Evolutionary conservation across 768 basidiomycete genomes (phyloP).

Genomic region (Hortiboletus flavorubellus): DNA sequence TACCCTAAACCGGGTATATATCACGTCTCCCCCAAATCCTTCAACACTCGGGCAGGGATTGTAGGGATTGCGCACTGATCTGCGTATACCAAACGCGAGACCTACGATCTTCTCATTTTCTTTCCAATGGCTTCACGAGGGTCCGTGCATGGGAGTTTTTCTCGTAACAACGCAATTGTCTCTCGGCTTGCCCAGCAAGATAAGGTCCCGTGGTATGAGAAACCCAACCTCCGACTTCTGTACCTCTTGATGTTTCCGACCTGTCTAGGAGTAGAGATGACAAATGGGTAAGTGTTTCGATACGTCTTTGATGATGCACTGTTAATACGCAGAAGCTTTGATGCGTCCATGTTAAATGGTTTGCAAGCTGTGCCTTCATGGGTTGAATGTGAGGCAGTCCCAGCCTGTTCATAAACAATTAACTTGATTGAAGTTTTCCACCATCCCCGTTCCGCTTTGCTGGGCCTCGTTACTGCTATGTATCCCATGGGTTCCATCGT

Average conservation of each 20-base stretch:
- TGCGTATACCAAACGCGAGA: background rate
- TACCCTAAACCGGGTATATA: no score
- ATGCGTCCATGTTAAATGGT: constrained; percentile 12
- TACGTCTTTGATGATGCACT: no score
- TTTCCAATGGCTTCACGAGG: background rate
- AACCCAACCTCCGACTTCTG: no score
- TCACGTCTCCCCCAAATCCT: no score
- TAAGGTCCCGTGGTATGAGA: no score
- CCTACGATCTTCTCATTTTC: background rate
- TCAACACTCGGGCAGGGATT: no score
- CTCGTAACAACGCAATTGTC: constrained; percentile 5
- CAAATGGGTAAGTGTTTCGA: no score
- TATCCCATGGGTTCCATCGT: constrained; percentile 57
- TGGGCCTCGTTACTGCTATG: constrained; percentile 56
- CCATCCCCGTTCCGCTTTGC: constrained; percentile 48
- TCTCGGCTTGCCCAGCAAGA: constrained; percentile 35
- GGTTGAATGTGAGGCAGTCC: constrained; percentile 39
- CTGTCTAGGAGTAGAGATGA: no score
- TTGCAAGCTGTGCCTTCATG: background rate
- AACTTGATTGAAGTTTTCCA: constrained; percentile 41
- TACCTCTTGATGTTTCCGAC: no score
- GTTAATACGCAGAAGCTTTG: background rate
- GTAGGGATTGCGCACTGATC: no score
- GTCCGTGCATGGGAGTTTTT: background rate
- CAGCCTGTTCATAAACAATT: background rate